phyloP scores from a whole-genome alignment of 129 eudicot species.

The Pulicaria dysenterica region DNA sequence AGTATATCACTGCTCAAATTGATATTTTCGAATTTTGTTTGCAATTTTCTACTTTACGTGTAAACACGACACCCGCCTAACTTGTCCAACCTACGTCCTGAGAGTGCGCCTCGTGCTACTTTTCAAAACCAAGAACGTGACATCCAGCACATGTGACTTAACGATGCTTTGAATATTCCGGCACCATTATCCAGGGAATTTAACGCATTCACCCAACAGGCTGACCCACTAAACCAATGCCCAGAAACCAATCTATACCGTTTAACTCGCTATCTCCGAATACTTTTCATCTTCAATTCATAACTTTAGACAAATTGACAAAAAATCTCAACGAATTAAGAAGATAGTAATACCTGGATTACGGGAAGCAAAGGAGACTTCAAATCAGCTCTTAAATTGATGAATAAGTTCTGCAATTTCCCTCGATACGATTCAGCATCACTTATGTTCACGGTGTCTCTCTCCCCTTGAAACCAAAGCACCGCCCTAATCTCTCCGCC shows the following conservation, averaged over 20 bases:
- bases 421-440: slow-evolving; percentile 56
- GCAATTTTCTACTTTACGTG: not conserved
- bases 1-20: too few species aligned
- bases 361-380: slow-evolving; percentile 47
- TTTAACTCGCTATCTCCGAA: not conserved
- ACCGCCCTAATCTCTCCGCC: slow-evolving; percentile 59
- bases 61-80: slow-evolving; percentile 5
- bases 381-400: slow-evolving; percentile 47
- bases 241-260: not conserved
- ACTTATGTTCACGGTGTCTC: slow-evolving; percentile 40
- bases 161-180: not conserved
- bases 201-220: slow-evolving; percentile 18
- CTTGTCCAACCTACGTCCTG: not conserved
- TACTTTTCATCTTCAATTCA: not conserved
- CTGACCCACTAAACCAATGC: not conserved
- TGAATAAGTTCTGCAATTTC: slow-evolving; percentile 39
- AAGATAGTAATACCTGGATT: slow-evolving; percentile 40
- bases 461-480: slow-evolving; percentile 84
- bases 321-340: not conserved
- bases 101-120: slow-evolving; percentile 13
- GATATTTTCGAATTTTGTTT: too few species aligned
- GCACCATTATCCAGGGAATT: too few species aligned
- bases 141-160: not conserved
- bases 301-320: too few species aligned
- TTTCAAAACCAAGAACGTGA: not conserved